Evolutionary conservation across 2,329 filamentous ascomycete species (phyloP), one percentile per base, ranked within the genome.

Genomic region (Monosporascus cannonballus): DNA sequence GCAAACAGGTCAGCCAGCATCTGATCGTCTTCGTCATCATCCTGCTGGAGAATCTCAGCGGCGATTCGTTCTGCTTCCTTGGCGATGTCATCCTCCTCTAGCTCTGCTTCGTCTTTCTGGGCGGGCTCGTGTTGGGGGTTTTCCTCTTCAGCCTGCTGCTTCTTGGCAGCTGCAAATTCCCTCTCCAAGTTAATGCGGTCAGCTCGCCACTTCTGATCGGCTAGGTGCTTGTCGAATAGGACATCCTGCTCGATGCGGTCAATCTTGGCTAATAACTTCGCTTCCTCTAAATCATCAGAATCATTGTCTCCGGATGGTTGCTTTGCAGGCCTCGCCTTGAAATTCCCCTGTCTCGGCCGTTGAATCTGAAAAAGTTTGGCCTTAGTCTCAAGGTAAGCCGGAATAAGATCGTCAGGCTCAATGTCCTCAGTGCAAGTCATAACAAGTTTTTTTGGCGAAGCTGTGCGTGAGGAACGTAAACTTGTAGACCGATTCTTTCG

Each of bases 351-450:
- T 51, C 73, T 68, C 20, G 78, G 74, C 20, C 83, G 77, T 57
- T 85, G 79, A 17, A 85, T 68, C 46, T 77, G 76, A 68, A 85
- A 87, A n/a, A 86, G 74, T 57, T 76, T 86, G 50, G 79, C 74
- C 69, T 90, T 92, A 18, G 89, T 81, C 17, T 86, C 82, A 20
- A 99, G 63, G 69, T 93, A 97, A 54, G 84, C 81, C 1, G 89
- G 85, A 25, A 92, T 75, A 52, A 93, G 74, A 41, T 87, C 80
- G 57, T 92, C 87, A 2, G 88, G 87, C 57, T 91, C 86, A 60
- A 90, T 81, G 55, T 89, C 86, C 61, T 81, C 83, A 64, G 88
- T 82, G 54, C 76, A 86, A n/a, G 75, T 73, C 6, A 81, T 70
- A 2, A 69, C 58, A 1, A 70, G 44, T 58, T 76, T 80, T 59